These are phyloP conservation scores for Bauhinia variegata DNA, from an alignment of 306 rosid genomes.

Conservation along the genomic window DNA sequence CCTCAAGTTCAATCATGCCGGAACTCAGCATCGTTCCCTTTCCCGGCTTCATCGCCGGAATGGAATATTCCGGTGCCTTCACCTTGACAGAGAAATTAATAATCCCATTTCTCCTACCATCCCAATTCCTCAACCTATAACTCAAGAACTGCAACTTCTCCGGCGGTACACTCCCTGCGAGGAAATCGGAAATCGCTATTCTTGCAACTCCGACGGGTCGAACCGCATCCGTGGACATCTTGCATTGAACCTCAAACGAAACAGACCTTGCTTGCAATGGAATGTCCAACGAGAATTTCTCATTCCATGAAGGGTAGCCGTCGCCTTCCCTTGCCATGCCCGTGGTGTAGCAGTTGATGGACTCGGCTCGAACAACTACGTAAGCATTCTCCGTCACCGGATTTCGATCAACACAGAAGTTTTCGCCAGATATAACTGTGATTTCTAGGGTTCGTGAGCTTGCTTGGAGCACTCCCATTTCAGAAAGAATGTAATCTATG, in stretches of 20 bases:
- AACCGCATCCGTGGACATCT: conserved; percentile 25
- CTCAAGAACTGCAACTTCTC: conserved; percentile 49
- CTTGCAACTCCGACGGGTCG: conserved; percentile 45
- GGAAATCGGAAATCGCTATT: conserved; percentile 50
- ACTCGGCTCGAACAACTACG: conserved; percentile 45
- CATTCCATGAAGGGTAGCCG: conserved; percentile 49
- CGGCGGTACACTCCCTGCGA: conserved; percentile 32
- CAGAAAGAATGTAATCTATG: too few relatives aligned
- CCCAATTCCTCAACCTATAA: conserved; percentile 56
- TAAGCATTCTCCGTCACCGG: conserved; percentile 40
- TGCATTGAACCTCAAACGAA: conserved; percentile 53
- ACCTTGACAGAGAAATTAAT: conserved; percentile 56
- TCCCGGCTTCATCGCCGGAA: neutral
- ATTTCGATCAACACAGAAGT: conserved; percentile 38
- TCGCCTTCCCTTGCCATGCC: conserved; percentile 39
- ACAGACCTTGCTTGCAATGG: conserved; percentile 44
- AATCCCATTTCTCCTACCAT: conserved; percentile 58
- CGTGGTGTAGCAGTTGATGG: conserved; percentile 31
- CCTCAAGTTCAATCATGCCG: too few relatives aligned
- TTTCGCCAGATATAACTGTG: conserved; percentile 51
- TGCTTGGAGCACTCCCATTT: too few relatives aligned
- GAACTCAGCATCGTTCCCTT: neutral
- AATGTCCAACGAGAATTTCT: conserved; percentile 47
- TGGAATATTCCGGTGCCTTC: conserved; percentile 6
- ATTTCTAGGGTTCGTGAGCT: conserved; percentile 44